Percentiles rank a stretch among this genome's conserved stretches.
Evolutionary conservation across 2,329 filamentous ascomycete species (phyloP).

Genomic region (Penicillium sp.): DNA sequence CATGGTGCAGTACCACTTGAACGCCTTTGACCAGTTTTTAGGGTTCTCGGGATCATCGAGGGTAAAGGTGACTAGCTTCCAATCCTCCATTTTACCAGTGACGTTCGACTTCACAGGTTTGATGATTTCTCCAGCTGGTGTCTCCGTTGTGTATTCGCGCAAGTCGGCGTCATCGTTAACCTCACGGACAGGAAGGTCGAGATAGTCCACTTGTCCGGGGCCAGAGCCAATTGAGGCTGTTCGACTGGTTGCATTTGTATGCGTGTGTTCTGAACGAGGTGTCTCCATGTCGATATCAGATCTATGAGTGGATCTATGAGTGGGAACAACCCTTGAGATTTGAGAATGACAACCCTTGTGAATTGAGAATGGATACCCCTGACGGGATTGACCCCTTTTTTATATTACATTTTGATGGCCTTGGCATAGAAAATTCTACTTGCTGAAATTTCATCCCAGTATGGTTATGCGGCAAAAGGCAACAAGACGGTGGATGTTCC

Average conservation of each 20-base stretch:
- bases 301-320: not conserved
- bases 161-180: constrained; percentile 65
- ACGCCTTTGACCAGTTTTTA: constrained; percentile 80
- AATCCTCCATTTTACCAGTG: constrained; percentile 55
- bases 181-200: constrained; percentile 68
- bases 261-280: constrained; percentile 12
- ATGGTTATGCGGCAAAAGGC: constrained; percentile 6
- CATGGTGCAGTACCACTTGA: constrained; percentile 86
- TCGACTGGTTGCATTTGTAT: constrained; percentile 24
- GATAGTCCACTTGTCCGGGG: constrained; percentile 42
- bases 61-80: constrained; percentile 72
- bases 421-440: constrained; percentile 1
- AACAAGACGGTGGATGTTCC: not conserved
- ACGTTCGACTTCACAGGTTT: constrained; percentile 59
- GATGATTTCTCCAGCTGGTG: constrained; percentile 64
- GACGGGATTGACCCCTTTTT: constrained; percentile 5
- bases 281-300: constrained; percentile 22
- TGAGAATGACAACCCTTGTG: not conserved
- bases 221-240: constrained; percentile 30
- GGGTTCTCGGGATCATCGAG: constrained; percentile 76
- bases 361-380: not conserved
- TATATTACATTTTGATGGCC: constrained; percentile 15
- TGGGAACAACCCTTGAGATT: constrained; percentile 1
- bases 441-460: not conserved
- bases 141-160: constrained; percentile 69